Base-by-base conservation (phyloP, 1,139 yeast genomes). In the Protomyces pachydermus region DNA sequence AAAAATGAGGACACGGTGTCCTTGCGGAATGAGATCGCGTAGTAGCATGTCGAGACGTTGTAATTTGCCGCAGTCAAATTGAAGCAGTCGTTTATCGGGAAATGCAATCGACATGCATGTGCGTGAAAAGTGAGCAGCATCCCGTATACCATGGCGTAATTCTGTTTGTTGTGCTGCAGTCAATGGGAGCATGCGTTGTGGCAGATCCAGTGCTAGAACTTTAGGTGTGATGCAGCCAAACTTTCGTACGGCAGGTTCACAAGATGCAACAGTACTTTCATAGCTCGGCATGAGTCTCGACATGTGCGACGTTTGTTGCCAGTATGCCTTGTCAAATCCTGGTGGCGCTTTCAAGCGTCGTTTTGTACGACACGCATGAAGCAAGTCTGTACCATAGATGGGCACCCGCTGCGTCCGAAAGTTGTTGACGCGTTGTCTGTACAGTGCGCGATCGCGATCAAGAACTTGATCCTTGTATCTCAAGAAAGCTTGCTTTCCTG, bases 51-150 rank as follows among this genome's bases (percentile, higher is more conserved):
- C 95, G 62, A 95, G 77, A 70, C 85, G 87, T 72, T 95, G 99
- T 48, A 95, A 79, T 74, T 95, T 95, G 66, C 99, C 99, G 78
- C 98, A 95, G 75, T 95, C 99, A 73, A 87, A 95, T 73, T 95
- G 96, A 65, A 95, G 77, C 67, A 95, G 78, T 14, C 95, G 85
- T 73, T 91, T 93, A 73, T 95, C 98, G 0, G 99, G 99, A 74
- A 95, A 95, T 16, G 96, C 97, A 71, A 95, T 90, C 0, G 97
- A 87, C 58, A 91, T 78, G 71, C 91, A 88, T 20, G 90, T 88
- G 74, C 93, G 97, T 0, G 95, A 78, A 67, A 85, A 84, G 72
- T 91, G 97, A 76, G 90, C 86, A 14, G 96, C 91, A 65, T 87
- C 85, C 8, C 73, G 75, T 20, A 81, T 54, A 73, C 73, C 64